Percentiles rank a stretch among this genome's conserved stretches.
Conservation (phyloP, 257 asterid genomes). For the Plantago major region DNA sequence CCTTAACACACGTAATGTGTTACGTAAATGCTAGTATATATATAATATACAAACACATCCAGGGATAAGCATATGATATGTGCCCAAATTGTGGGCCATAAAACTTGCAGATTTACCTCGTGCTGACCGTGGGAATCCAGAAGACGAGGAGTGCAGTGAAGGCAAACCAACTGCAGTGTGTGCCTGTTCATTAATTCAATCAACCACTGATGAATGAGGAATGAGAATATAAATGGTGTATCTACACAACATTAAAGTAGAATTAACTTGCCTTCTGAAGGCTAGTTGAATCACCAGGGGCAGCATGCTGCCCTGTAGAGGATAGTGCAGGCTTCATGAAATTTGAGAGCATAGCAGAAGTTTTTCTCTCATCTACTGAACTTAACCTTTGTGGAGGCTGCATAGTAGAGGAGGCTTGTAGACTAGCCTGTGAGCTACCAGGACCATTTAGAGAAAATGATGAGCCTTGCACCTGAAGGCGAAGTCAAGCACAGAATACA, state of each 20-base stretch:
- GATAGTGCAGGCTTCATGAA: conserved; percentile 56
- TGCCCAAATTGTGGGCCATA: conserved; percentile 8
- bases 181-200: conserved; percentile 43
- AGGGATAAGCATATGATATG: no score
- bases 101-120: conserved; percentile 75
- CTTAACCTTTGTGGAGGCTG: conserved; percentile 58
- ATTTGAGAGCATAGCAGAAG: conserved; percentile 37
- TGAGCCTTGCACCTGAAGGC: conserved; percentile 38
- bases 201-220: neutral
- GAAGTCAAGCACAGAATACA: conserved; percentile 6
- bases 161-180: conserved; percentile 45
- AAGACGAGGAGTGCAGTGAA: conserved; percentile 46
- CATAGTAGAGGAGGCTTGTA: conserved; percentile 46
- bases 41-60: neutral
- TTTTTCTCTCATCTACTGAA: conserved; percentile 69
- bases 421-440: conserved; percentile 43
- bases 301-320: conserved; percentile 46
- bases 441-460: conserved; percentile 51
- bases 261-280: conserved; percentile 66
- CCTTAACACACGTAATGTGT: no score
- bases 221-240: conserved; percentile 4
- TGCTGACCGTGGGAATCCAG: conserved; percentile 63
- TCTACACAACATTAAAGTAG: neutral
- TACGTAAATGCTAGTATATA: no score
- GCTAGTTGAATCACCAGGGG: conserved; percentile 44